Percentiles rank a stretch among this genome's conserved stretches.
Evolutionary conservation across 352 stramenopile species (phyloP).

Genomic region (Phytophthora idaei): DNA sequence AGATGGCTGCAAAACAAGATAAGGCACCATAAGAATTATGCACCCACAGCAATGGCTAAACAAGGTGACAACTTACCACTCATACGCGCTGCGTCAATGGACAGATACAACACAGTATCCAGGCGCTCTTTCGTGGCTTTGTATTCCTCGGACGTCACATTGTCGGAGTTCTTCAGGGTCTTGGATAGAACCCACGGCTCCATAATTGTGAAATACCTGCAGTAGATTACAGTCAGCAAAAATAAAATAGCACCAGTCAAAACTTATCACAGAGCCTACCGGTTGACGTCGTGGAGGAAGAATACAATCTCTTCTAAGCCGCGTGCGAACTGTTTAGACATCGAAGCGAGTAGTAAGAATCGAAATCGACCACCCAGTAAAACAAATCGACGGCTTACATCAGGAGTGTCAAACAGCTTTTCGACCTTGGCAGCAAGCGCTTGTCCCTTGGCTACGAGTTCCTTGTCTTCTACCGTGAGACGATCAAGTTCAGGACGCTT

Average conservation of each 20-base stretch:
- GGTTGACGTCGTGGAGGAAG: constrained; percentile 84
- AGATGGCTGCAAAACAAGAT: constrained; percentile 50
- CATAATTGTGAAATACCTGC: constrained; percentile 77
- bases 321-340: constrained; percentile 58
- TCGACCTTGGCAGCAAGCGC: constrained; percentile 52
- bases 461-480: constrained; percentile 51
- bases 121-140: constrained; percentile 48
- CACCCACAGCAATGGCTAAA: not conserved
- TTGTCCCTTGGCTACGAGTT: constrained; percentile 61
- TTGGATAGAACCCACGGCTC: constrained; percentile 84
- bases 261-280: constrained; percentile 27
- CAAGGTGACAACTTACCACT: constrained; percentile 46
- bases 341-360: not conserved
- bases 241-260: not conserved
- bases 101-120: constrained; percentile 70
- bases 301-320: constrained; percentile 80
- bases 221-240: constrained; percentile 1
- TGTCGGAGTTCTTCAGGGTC: constrained; percentile 42
- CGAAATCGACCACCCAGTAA: constrained; percentile 4
- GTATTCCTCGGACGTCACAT: constrained; percentile 42
- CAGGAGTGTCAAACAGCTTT: constrained; percentile 65
- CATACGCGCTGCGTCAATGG: constrained; percentile 76
- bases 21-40: not conserved
- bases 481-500: constrained; percentile 32
- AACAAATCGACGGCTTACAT: constrained; percentile 46